Conservation (phyloP, 345 rosid genomes). For the Corchorus capsularis region DNA sequence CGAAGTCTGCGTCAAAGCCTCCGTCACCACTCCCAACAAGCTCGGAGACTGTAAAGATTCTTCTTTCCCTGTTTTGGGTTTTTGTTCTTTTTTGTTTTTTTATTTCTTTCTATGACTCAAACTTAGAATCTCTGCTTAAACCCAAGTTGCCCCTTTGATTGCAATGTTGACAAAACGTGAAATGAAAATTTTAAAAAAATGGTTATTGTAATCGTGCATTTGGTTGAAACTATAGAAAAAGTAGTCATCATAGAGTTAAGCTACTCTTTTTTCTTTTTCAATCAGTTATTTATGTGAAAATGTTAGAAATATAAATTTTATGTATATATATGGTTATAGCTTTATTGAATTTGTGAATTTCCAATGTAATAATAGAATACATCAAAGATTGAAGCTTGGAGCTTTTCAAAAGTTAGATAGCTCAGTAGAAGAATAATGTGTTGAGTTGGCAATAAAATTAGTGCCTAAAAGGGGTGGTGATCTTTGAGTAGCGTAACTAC, state of each 20-base stretch:
- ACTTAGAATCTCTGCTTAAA: neutral
- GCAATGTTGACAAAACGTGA: neutral
- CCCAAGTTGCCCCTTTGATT: neutral
- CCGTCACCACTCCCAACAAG: conserved; percentile 68
- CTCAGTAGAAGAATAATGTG: neutral
- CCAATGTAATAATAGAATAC: neutral
- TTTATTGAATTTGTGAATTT: neutral
- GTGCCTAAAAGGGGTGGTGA: neutral
- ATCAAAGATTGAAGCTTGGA: neutral
- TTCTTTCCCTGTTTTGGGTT: conserved; percentile 21
- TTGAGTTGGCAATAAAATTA: neutral
- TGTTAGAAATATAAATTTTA: neutral
- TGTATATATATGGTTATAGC: neutral
- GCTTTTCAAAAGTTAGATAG: neutral
- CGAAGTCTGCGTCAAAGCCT: conserved; percentile 85
- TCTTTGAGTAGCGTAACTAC: neutral
- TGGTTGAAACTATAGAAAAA: neutral
- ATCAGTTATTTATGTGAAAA: neutral
- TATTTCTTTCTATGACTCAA: neutral
- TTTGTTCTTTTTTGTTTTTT: neutral
- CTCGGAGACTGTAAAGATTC: conserved; percentile 77
- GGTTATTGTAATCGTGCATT: neutral
- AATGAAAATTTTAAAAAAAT: neutral
- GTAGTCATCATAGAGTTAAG: neutral
- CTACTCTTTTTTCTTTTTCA: neutral